Conservation (phyloP, 495 filamentous ascomycete species). For the Aspergillus diversus region DNA sequence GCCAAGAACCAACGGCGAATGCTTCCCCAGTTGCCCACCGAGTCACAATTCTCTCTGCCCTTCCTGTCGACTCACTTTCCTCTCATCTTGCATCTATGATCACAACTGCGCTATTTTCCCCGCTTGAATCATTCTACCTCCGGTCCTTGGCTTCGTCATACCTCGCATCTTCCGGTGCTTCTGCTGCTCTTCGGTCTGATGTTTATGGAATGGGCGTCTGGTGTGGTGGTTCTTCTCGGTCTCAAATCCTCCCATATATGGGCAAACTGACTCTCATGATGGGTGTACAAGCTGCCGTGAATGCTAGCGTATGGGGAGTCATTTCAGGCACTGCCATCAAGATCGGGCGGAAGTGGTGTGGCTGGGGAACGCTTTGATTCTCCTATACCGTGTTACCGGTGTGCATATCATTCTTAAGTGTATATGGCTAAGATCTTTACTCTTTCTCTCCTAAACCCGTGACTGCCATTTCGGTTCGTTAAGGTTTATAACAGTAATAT, state of each 20-base stretch:
- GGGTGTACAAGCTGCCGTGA: slow-evolving; percentile 49
- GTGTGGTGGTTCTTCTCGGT: slow-evolving; percentile 46
- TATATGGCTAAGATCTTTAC: not conserved
- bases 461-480: too few relatives aligned
- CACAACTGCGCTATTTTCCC: slow-evolving; percentile 46
- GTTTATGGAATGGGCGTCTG: slow-evolving; percentile 41
- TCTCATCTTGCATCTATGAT: slow-evolving; percentile 48
- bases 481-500: too few relatives aligned
- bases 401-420: not conserved
- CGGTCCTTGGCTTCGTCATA: slow-evolving; percentile 50
- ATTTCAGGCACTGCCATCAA: slow-evolving; percentile 47
- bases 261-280: slow-evolving; percentile 49
- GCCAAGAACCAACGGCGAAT: slow-evolving; percentile 14
- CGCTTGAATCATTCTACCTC: slow-evolving; percentile 52
- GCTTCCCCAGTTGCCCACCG: slow-evolving; percentile 35
- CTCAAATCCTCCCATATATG: slow-evolving; percentile 43
- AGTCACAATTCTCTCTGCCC: slow-evolving; percentile 55
- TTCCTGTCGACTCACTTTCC: slow-evolving; percentile 49
- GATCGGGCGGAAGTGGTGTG: slow-evolving; percentile 49
- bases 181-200: slow-evolving; percentile 29
- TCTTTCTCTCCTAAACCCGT: not conserved
- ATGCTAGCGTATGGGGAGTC: slow-evolving; percentile 49
- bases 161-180: slow-evolving; percentile 34
- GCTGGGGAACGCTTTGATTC: slow-evolving; percentile 48
- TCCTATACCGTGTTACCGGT: too few relatives aligned